Evolutionary conservation across 2,329 filamentous ascomycete species (phyloP).

Genomic region (Neofusicoccum parvum): DNA sequence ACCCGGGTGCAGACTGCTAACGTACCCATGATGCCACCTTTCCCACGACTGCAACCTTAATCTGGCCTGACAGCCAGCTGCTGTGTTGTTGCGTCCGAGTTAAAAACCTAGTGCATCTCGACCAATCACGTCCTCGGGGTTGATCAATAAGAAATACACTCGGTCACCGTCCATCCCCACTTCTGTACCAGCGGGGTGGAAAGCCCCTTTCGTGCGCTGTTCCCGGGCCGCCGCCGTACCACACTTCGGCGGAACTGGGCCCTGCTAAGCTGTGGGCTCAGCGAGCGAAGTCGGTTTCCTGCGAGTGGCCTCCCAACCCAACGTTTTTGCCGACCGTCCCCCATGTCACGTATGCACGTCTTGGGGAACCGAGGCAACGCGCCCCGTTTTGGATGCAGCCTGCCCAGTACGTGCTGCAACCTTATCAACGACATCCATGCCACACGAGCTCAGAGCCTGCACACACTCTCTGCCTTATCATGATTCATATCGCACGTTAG

Average conservation of each 20-base stretch:
- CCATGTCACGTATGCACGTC: background rate
- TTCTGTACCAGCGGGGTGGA: background rate
- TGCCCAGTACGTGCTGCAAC: background rate
- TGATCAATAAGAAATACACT: background rate
- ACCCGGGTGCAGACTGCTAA: background rate
- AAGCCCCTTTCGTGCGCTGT: background rate
- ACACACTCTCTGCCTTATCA: background rate
- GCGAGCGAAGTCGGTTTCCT: too few relatives aligned
- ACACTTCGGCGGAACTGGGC: background rate
- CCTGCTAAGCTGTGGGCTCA: too few relatives aligned
- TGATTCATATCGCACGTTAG: background rate
- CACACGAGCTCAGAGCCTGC: background rate
- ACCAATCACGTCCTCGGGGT: background rate
- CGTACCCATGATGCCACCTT: background rate
- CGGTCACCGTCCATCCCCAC: background rate
- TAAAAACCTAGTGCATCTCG: background rate
- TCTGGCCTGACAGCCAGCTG: background rate
- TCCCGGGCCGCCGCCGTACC: background rate
- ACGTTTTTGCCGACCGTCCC: background rate
- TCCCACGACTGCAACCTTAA: background rate
- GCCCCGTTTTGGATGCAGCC: background rate
- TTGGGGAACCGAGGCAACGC: background rate
- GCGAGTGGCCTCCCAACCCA: background rate
- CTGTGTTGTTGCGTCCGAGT: background rate
- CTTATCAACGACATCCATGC: background rate